Percentiles rank a stretch among this genome's conserved stretches.
phyloP scores from a whole-genome alignment of 2,329 filamentous ascomycete genomes.

The Tolypocladium endophyticum region DNA sequence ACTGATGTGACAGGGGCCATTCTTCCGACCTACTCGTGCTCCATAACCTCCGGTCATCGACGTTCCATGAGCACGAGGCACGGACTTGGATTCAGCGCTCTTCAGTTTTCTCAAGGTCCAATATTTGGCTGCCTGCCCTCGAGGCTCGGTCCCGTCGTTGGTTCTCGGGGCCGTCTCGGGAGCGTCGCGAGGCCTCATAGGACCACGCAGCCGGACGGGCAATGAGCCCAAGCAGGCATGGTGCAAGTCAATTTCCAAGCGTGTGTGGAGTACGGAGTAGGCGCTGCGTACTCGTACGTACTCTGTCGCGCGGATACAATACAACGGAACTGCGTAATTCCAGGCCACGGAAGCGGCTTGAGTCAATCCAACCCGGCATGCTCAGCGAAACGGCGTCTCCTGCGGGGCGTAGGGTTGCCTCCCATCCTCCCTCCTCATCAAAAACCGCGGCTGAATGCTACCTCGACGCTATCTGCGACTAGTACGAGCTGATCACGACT shows the following conservation, averaged over 20 bases:
- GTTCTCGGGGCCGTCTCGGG: neutral
- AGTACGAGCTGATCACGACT: neutral
- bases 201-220: neutral
- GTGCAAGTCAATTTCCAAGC: neutral
- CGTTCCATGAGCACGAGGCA: neutral
- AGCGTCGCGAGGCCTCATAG: neutral
- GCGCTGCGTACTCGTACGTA: neutral
- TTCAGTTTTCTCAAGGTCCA: neutral
- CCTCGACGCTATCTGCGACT: neutral
- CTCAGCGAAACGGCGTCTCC: neutral
- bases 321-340: neutral
- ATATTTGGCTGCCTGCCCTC: neutral
- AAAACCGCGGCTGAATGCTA: neutral
- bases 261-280: too few species aligned
- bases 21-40: neutral
- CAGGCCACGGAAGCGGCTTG: neutral
- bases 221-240: neutral
- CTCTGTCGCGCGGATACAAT: neutral
- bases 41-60: neutral
- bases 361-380: neutral
- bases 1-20: neutral
- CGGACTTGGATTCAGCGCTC: neutral
- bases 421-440: neutral
- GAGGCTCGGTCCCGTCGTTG: neutral
- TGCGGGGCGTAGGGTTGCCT: neutral